phyloP scores from a whole-genome alignment of 83 land plant species.

The Picea engelmannii region DNA sequence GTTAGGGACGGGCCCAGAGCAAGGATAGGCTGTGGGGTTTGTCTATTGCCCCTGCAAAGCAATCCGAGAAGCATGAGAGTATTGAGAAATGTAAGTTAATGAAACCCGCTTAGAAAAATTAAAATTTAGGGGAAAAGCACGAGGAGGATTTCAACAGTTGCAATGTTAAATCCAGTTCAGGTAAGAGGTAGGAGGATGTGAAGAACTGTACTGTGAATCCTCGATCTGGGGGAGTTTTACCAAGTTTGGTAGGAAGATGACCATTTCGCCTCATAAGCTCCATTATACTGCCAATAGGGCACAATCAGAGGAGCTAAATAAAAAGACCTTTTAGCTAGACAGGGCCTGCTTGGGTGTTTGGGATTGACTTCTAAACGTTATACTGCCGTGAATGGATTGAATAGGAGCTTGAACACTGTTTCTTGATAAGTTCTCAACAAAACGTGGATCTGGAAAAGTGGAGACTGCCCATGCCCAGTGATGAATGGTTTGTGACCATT shows the following conservation, averaged over 20 bases:
- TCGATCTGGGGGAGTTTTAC: constrained; percentile 1
- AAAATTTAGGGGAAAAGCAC: background rate
- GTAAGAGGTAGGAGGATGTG: constrained; percentile 2
- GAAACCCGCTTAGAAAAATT: background rate
- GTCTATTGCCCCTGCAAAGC: background rate
- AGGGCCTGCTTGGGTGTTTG: constrained; percentile 41
- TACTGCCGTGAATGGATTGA: background rate
- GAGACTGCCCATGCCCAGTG: too few relatives aligned
- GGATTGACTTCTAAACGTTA: constrained; percentile 13
- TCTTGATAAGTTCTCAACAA: too few relatives aligned
- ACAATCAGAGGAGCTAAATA: constrained; percentile 44
- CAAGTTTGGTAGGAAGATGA: constrained; percentile 8
- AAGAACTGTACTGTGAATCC: constrained; percentile 18
- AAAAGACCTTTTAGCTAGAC: constrained; percentile 57
- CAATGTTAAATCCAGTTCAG: background rate
- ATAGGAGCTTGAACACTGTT: too few relatives aligned
- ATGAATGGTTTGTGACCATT: too few relatives aligned
- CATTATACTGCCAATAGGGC: constrained; percentile 52
- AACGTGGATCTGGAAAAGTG: too few relatives aligned
- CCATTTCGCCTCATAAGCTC: constrained; percentile 42
- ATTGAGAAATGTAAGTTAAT: background rate
- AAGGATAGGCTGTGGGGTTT: constrained; percentile 26
- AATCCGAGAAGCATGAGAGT: background rate
- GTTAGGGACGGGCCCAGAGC: constrained; percentile 62
- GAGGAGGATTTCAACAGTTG: background rate